Base-by-base conservation (phyloP, 1,284 basidiomycete genomes). In the Sphagnurus paluster region DNA sequence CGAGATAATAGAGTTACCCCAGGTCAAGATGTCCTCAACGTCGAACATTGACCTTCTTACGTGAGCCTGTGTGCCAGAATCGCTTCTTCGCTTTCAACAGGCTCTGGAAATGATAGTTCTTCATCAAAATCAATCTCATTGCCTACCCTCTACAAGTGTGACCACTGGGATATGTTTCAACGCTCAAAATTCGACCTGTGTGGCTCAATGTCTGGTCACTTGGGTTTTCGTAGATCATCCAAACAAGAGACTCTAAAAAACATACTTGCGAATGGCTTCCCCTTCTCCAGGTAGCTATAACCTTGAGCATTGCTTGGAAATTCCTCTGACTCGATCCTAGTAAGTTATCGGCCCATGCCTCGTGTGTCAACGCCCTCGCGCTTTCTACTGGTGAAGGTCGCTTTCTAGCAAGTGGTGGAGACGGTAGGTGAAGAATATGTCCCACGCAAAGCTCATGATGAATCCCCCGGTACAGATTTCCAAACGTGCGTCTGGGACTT, bases 401-500 rank as follows among this genome's bases (percentile, higher is more conserved):
- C 48, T 89, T 82, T 72, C 63, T 90, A 24, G 87, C 86, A 0
- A 87, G 82, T 59, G 88, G 81, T 10, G 87, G 88, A 21, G 88
- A 91, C 61, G 87, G 87, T 84, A 60, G 44, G 71, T 11, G 29
- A 5, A 14, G 29, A 26, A 47, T 16, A 32, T 42, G 32, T 35
- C 26, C 38, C 29, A 21, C n/a, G 30, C 6, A 9, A 13, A 30
- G 24, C 25, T 26, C 23, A 11, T 35, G 24, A 13, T 14, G 5
- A 6, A 35, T 19, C 23, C 7, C 10, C 17, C 39, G 9, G 38
- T 50, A 42, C 54, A 88, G 86, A 90, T 64, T 70, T 78, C 2
- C 63, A 70, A 13, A 71, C 87, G 10, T 70, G 74, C 44, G 62
- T 90, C 13, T 87, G 84, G 83, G 84, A 90, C 55, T 80, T 90